Evolutionary conservation across 1,139 yeast genomes (phyloP).

Genomic region (Blastobotrys niveus): DNA sequence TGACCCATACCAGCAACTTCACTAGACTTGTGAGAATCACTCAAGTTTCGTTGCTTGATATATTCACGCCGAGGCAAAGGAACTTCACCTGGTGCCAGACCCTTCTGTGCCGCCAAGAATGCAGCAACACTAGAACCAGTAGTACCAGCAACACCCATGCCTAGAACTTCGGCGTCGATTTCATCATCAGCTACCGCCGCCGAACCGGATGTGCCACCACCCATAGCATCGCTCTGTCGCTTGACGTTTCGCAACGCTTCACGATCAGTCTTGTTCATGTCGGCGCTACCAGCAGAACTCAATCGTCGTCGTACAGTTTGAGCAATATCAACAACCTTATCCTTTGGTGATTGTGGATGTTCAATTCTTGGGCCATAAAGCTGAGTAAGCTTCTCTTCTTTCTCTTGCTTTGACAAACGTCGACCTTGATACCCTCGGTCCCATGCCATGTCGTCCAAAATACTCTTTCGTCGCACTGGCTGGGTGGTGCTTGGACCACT

Average conservation of each 20-base stretch:
- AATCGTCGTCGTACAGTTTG: conserved; percentile 3
- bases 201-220: conserved; percentile 1
- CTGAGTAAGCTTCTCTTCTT: neutral
- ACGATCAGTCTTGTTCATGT: neutral
- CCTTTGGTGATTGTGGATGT: neutral
- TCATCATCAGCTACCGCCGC: conserved; percentile 6
- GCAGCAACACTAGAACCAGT: neutral
- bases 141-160: neutral
- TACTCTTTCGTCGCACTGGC: neutral
- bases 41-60: no score
- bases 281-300: conserved; percentile 2
- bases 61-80: no score
- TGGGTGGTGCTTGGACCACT: neutral
- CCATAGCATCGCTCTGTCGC: conserved; percentile 2
- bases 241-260: neutral
- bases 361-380: conserved; percentile 4
- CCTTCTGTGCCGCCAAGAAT: no score
- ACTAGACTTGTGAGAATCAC: no score
- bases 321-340: neutral
- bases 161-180: neutral
- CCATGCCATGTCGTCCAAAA: neutral
- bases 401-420: conserved; percentile 1
- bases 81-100: no score
- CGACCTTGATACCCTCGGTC: neutral
- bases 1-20: no score